These are phyloP conservation scores for Lagenidium giganteum DNA, from an alignment of 352 stramenopile genomes.

Conservation along the genomic window DNA sequence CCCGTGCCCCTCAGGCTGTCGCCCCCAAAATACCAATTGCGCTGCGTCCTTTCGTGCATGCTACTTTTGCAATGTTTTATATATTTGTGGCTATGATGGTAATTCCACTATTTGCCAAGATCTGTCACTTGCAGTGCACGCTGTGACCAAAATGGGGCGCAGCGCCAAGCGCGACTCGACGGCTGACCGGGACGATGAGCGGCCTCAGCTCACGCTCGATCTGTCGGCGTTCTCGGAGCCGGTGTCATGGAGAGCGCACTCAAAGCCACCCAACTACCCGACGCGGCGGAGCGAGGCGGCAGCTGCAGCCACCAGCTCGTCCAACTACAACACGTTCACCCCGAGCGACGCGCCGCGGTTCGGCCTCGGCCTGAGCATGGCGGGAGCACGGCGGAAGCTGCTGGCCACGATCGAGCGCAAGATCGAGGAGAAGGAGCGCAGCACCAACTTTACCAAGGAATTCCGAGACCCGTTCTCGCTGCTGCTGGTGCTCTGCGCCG, in stretches of 20 bases:
- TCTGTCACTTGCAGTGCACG: too few relatives aligned
- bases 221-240: slow-evolving; percentile 14
- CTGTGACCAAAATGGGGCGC: too few relatives aligned
- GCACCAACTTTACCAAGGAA: slow-evolving; percentile 53
- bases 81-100: too few relatives aligned
- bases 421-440: slow-evolving; percentile 67
- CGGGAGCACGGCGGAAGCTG: slow-evolving; percentile 46
- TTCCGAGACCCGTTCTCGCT: slow-evolving; percentile 70
- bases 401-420: slow-evolving; percentile 65
- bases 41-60: too few relatives aligned
- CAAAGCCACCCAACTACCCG: slow-evolving; percentile 20
- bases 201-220: too few relatives aligned
- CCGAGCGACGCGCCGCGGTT: slow-evolving; percentile 16
- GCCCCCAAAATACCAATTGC: too few relatives aligned
- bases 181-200: too few relatives aligned
- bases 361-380: slow-evolving; percentile 43
- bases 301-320: background rate
- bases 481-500: slow-evolving; percentile 57
- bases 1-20: too few relatives aligned
- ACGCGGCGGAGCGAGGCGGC: too few relatives aligned
- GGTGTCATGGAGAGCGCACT: slow-evolving; percentile 9
- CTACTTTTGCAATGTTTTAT: too few relatives aligned
- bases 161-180: too few relatives aligned
- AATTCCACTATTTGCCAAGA: too few relatives aligned
- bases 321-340: slow-evolving; percentile 18